Evolutionary conservation across 2,329 filamentous ascomycete species (phyloP).

Genomic region (Hypoxylon sp.): DNA sequence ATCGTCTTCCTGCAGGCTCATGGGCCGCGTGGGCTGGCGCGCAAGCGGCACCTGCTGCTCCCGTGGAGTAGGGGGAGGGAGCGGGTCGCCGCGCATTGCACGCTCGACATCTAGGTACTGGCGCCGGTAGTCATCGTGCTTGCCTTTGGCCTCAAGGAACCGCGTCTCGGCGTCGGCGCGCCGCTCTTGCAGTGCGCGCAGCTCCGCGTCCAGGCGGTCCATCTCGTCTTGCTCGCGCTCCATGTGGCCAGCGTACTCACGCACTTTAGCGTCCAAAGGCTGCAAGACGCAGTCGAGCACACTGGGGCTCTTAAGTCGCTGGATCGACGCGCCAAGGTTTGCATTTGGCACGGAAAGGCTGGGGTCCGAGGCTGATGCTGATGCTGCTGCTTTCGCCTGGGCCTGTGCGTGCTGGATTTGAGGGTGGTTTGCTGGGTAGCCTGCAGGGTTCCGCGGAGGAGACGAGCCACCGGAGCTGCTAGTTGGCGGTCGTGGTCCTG

Average conservation of each 20-base stretch:
- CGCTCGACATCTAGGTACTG: slow-evolving; percentile 61
- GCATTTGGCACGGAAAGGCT: slow-evolving; percentile 28
- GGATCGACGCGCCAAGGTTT: slow-evolving; percentile 51
- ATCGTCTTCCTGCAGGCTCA: slow-evolving; percentile 49
- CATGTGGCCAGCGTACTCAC: slow-evolving; percentile 62
- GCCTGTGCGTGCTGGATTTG: slow-evolving; percentile 42
- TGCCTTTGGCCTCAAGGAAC: slow-evolving; percentile 60
- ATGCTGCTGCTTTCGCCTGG: slow-evolving; percentile 26
- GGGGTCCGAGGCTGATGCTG: slow-evolving; percentile 28
- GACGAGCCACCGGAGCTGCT: slow-evolving; percentile 46
- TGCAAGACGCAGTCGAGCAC: slow-evolving; percentile 61
- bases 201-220: slow-evolving; percentile 61
- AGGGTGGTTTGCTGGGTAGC: slow-evolving; percentile 44
- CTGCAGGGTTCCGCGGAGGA: slow-evolving; percentile 46
- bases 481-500: slow-evolving; percentile 42
- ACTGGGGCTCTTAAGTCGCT: slow-evolving; percentile 62
- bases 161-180: slow-evolving; percentile 59
- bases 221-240: slow-evolving; percentile 59
- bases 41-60: slow-evolving; percentile 43
- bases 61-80: slow-evolving; percentile 41
- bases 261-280: slow-evolving; percentile 62
- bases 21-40: slow-evolving; percentile 42
- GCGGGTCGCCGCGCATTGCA: slow-evolving; percentile 59
- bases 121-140: slow-evolving; percentile 62
- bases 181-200: slow-evolving; percentile 59